phyloP scores from a whole-genome alignment of 2,329 filamentous ascomycete genomes.

The Lecanoromycetidae sp. region DNA sequence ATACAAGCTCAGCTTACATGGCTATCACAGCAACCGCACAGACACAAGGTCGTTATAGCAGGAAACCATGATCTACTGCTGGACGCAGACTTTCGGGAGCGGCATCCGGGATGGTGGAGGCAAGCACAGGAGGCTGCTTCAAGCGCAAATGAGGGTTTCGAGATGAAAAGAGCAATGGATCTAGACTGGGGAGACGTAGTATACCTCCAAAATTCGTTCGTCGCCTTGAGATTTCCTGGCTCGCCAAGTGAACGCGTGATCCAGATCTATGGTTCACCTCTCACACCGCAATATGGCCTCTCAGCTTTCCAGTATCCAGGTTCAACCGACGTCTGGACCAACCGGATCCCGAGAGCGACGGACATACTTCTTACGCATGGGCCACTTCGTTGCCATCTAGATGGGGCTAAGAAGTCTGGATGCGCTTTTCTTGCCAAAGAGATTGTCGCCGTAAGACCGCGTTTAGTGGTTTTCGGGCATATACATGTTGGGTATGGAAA shows the following conservation, averaged over 20 bases:
- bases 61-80: constrained; percentile 35
- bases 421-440: constrained; percentile 19
- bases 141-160: neutral
- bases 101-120: constrained; percentile 12
- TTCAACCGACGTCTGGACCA: constrained; percentile 20
- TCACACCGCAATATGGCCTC: constrained; percentile 18
- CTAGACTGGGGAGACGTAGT: constrained; percentile 19
- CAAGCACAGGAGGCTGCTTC: neutral
- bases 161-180: constrained; percentile 6
- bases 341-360: constrained; percentile 17
- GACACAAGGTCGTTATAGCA: constrained; percentile 35
- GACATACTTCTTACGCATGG: constrained; percentile 21
- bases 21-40: constrained; percentile 31
- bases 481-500: constrained; percentile 21
- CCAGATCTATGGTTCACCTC: constrained; percentile 19
- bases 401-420: constrained; percentile 16
- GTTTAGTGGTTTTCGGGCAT: constrained; percentile 22
- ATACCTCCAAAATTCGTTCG: constrained; percentile 18
- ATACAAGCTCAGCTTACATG: constrained; percentile 32
- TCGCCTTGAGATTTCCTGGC: constrained; percentile 14
- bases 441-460: constrained; percentile 19
- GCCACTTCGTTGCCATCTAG: constrained; percentile 19
- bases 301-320: constrained; percentile 21
- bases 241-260: constrained; percentile 14
- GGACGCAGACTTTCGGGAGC: constrained; percentile 16